A percentile compares a stretch with the other conserved stretches of the same genome.
Conservation (phyloP, 306 rosid genomes). For the Phaseolus lunatus region DNA sequence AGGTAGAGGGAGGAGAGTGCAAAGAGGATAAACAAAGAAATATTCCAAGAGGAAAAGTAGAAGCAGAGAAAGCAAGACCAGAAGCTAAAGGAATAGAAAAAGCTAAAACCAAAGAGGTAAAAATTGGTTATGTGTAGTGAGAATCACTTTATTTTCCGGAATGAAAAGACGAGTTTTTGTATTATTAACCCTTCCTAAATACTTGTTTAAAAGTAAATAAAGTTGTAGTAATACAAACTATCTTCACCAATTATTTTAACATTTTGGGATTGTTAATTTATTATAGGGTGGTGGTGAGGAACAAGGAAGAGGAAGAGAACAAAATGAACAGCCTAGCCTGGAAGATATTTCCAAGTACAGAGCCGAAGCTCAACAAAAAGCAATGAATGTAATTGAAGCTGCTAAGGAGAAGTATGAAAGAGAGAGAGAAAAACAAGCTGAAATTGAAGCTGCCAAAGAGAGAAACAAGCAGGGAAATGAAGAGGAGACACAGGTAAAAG, state of each 20-base stretch:
- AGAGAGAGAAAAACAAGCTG: slow-evolving; percentile 46
- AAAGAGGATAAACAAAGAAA: neutral
- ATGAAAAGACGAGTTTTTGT: neutral
- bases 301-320: slow-evolving; percentile 34
- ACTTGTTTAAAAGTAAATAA: neutral
- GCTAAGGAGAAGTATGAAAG: slow-evolving; percentile 60
- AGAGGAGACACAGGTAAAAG: slow-evolving; percentile 23
- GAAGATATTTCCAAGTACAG: slow-evolving; percentile 57
- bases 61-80: slow-evolving; percentile 19
- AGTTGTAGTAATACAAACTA: neutral
- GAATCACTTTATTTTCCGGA: neutral
- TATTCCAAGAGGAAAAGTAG: neutral
- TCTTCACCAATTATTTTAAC: neutral
- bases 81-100: slow-evolving; percentile 14
- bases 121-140: neutral
- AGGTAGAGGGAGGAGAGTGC: neutral
- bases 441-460: slow-evolving; percentile 47
- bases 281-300: neutral
- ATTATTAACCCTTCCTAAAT: neutral
- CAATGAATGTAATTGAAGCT: slow-evolving; percentile 48
- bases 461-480: slow-evolving; percentile 38
- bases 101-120: neutral
- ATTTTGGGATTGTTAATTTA: neutral
- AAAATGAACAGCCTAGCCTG: slow-evolving; percentile 22
- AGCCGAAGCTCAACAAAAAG: slow-evolving; percentile 57